phyloP scores from a whole-genome alignment of 83 land plant genomes.

The Thuja plicata region DNA sequence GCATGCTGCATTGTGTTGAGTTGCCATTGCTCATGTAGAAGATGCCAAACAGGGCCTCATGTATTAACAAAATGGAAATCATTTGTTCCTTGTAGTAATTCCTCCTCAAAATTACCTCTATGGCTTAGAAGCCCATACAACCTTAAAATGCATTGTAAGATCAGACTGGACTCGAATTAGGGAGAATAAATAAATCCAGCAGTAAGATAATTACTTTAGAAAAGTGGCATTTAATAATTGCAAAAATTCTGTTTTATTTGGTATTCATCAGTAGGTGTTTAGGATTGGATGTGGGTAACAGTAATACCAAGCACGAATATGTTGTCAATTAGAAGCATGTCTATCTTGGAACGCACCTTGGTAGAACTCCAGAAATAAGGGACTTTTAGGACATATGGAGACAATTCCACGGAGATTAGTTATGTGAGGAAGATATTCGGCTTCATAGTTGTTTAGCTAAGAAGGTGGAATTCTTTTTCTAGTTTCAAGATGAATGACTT shows the following conservation, averaged over 20 bases:
- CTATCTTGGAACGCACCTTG: background rate
- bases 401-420: background rate
- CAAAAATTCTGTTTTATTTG: background rate
- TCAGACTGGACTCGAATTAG: background rate
- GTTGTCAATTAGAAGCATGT: background rate
- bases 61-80: background rate
- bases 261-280: background rate
- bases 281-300: background rate
- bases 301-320: background rate
- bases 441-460: background rate
- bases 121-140: background rate
- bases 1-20: background rate
- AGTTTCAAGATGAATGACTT: conserved; percentile 6
- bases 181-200: background rate
- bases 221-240: background rate
- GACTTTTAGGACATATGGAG: background rate
- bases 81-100: background rate
- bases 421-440: background rate
- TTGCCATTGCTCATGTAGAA: background rate
- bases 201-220: background rate
- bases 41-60: background rate
- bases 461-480: background rate
- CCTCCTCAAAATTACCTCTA: background rate
- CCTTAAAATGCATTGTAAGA: background rate
- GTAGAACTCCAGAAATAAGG: background rate